phyloP scores from a whole-genome alignment of 2,329 filamentous ascomycete species.

The Ambrosiella beaveri region DNA sequence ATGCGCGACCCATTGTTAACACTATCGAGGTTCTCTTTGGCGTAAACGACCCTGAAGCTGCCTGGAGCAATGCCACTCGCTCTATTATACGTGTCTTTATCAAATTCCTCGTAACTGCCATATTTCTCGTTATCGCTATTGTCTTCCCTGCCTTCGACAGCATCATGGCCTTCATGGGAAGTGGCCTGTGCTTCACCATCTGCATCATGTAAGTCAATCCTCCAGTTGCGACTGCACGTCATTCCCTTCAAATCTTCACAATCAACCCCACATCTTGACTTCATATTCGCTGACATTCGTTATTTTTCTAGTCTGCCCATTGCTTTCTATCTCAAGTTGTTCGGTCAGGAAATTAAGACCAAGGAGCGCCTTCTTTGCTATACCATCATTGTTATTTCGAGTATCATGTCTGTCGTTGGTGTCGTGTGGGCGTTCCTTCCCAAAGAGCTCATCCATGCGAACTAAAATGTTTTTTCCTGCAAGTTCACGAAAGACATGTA shows the following conservation, averaged over 20 bases:
- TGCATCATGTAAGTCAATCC: conserved; percentile 50
- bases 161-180: conserved; percentile 83
- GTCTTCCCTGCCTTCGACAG: conserved; percentile 63
- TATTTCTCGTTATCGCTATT: conserved; percentile 59
- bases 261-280: background rate
- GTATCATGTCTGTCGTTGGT: conserved; percentile 53
- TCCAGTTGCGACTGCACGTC: background rate
- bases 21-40: conserved; percentile 70
- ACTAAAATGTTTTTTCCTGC: conserved; percentile 17
- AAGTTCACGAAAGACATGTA: no score
- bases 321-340: conserved; percentile 80
- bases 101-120: conserved; percentile 46
- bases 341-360: conserved; percentile 49
- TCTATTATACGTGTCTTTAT: conserved; percentile 27
- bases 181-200: conserved; percentile 80
- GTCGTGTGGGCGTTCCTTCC: conserved; percentile 83
- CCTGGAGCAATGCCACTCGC: conserved; percentile 25
- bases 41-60: conserved; percentile 33
- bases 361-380: conserved; percentile 51
- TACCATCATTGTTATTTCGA: conserved; percentile 50
- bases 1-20: conserved; percentile 71
- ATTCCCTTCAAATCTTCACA: background rate
- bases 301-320: conserved; percentile 43
- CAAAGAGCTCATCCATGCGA: conserved; percentile 49
- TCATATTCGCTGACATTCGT: background rate